Percentiles rank a stretch among this genome's conserved stretches.
phyloP scores from a whole-genome alignment of 2,329 filamentous ascomycete species.

The Gnomoniopsis sp. region DNA sequence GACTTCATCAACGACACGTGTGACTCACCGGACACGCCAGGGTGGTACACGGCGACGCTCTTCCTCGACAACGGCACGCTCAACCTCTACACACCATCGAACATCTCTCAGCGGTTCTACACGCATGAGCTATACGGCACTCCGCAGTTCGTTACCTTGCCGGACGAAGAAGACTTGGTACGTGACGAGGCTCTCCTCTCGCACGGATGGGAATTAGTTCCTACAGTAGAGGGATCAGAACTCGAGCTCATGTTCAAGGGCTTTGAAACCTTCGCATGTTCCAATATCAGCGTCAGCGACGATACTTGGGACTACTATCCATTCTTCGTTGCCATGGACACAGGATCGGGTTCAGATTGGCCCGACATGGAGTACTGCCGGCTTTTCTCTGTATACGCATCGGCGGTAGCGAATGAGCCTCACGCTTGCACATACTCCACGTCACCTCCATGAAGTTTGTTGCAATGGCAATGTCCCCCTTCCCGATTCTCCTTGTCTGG shows the following conservation, averaged over 20 bases:
- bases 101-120: constrained; percentile 44
- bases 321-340: no score
- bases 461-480: no score
- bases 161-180: constrained; percentile 19
- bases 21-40: no score
- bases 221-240: constrained; percentile 26
- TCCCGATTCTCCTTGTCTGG: background rate
- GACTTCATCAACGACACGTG: no score
- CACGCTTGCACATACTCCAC: background rate
- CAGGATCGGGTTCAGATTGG: no score
- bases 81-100: constrained; percentile 42
- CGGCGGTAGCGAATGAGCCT: background rate
- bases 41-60: constrained; percentile 41
- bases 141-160: constrained; percentile 31
- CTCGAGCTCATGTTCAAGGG: constrained; percentile 43
- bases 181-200: no score
- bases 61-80: constrained; percentile 43
- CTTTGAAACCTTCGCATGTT: constrained; percentile 49
- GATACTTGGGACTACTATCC: no score
- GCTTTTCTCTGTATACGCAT: no score
- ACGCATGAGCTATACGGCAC: constrained; percentile 55
- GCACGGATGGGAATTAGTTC: constrained; percentile 41
- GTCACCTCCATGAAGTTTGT: background rate
- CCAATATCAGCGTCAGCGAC: no score
- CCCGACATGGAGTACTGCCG: no score